Conservation (phyloP, 176 grass and related monocot species). For the Pharus latifolius region DNA sequence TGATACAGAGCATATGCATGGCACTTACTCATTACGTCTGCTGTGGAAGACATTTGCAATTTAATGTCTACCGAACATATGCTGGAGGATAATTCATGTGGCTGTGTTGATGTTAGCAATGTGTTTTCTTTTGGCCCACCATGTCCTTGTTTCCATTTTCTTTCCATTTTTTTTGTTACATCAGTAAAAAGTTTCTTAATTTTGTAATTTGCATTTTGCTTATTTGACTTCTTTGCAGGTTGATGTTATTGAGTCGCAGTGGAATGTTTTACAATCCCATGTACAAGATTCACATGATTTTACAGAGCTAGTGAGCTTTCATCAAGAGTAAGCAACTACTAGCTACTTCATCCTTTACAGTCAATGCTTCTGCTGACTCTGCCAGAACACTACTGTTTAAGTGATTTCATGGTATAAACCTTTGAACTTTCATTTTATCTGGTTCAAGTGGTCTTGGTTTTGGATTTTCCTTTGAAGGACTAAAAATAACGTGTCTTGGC, state of each 20-base stretch:
- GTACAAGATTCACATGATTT: conserved; percentile 98
- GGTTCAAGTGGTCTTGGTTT: too few species aligned
- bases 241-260: conserved; percentile 98
- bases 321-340: conserved; percentile 73
- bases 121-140: background rate
- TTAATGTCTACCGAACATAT: background rate
- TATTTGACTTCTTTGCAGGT: conserved; percentile 38
- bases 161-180: background rate
- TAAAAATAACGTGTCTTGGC: too few species aligned
- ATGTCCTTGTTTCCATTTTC: too few species aligned
- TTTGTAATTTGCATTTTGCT: background rate
- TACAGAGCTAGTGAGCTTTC: conserved; percentile 92
- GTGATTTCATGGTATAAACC: too few species aligned
- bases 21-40: background rate
- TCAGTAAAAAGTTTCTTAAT: background rate
- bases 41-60: background rate
- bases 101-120: background rate
- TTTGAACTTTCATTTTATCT: too few species aligned
- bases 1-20: background rate
- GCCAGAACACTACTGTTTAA: too few species aligned
- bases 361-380: too few species aligned
- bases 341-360: background rate
- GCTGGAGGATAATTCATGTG: background rate
- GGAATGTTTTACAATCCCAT: conserved; percentile 95
- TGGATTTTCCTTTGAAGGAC: too few species aligned